Percentiles rank a stretch among this genome's conserved stretches.
Evolutionary conservation across 345 rosid species (phyloP).

Genomic region (Moricandia moricandioides): DNA sequence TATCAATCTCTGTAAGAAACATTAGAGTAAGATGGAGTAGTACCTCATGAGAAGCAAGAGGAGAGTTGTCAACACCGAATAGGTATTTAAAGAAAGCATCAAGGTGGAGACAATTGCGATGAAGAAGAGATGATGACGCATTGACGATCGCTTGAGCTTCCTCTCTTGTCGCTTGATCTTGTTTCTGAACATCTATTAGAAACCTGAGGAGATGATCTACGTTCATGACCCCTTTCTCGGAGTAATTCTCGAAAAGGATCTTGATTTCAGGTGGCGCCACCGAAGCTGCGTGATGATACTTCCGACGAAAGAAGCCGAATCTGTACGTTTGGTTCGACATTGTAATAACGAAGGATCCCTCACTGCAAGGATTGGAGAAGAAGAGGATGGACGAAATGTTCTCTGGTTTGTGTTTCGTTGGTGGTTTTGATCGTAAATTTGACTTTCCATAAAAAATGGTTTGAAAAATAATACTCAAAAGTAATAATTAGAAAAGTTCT

Average conservation of each 20-base stretch:
- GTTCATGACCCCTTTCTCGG: constrained; percentile 61
- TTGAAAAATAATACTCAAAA: not conserved
- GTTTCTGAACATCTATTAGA: constrained; percentile 59
- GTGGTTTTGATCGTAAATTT: not conserved
- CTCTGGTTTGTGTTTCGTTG: not conserved
- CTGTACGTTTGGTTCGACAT: constrained; percentile 72
- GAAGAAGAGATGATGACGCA: constrained; percentile 42
- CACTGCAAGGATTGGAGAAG: not conserved
- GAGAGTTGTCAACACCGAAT: constrained; percentile 50
- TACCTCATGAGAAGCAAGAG: constrained; percentile 52
- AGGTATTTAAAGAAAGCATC: constrained; percentile 68
- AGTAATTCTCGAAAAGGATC: constrained; percentile 47
- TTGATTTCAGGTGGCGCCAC: constrained; percentile 65
- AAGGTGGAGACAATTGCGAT: constrained; percentile 50
- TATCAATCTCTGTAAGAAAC: not conserved
- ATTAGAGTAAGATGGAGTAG: not conserved
- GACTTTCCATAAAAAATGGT: not conserved
- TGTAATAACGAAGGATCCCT: not conserved
- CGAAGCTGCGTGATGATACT: constrained; percentile 47
- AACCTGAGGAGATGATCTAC: constrained; percentile 52
- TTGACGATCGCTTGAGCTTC: constrained; percentile 62
- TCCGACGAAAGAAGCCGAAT: constrained; percentile 54
- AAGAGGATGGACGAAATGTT: constrained; percentile 12
- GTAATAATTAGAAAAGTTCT: not conserved
- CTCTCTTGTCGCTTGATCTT: constrained; percentile 48